Percentiles rank a stretch among this genome's conserved stretches.
These are phyloP conservation scores for Rosa multiflora DNA, from an alignment of 306 rosid genomes.

Conservation along the genomic window DNA sequence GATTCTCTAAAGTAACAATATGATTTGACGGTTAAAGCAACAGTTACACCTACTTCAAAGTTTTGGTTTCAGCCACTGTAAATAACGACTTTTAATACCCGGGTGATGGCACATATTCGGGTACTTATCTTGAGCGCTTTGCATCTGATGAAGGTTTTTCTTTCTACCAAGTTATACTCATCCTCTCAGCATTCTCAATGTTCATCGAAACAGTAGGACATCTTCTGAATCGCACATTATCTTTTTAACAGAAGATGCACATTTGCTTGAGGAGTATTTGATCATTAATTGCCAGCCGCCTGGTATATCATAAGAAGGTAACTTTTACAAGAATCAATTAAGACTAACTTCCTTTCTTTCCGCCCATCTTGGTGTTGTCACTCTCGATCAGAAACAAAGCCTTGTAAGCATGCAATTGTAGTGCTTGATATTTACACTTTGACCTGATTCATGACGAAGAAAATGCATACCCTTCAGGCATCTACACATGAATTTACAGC, in stretches of 20 bases:
- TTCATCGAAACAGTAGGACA: not conserved
- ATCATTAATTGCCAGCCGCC: not conserved
- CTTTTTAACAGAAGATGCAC: not conserved
- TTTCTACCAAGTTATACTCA: not conserved
- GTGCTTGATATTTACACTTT: constrained; percentile 10
- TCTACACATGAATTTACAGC: constrained; percentile 18
- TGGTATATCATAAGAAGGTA: not conserved
- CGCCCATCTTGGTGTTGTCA: not conserved
- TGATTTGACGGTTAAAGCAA: not conserved
- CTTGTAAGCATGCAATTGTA: constrained; percentile 2
- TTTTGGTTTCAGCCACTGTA: not conserved
- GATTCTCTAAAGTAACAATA: not conserved
- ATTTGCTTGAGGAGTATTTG: not conserved
- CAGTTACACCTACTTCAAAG: not conserved
- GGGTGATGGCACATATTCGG: not conserved
- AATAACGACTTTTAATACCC: not conserved
- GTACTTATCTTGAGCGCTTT: not conserved
- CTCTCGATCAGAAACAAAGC: not conserved
- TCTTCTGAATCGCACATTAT: not conserved
- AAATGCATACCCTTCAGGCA: not conserved
- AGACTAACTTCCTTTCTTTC: not conserved
- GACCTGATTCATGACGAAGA: not conserved
- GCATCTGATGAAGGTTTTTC: not conserved
- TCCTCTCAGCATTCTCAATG: not conserved
- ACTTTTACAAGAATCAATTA: not conserved